Base-by-base conservation (phyloP, 768 basidiomycete species). In the Cystofilobasidium macerans region DNA sequence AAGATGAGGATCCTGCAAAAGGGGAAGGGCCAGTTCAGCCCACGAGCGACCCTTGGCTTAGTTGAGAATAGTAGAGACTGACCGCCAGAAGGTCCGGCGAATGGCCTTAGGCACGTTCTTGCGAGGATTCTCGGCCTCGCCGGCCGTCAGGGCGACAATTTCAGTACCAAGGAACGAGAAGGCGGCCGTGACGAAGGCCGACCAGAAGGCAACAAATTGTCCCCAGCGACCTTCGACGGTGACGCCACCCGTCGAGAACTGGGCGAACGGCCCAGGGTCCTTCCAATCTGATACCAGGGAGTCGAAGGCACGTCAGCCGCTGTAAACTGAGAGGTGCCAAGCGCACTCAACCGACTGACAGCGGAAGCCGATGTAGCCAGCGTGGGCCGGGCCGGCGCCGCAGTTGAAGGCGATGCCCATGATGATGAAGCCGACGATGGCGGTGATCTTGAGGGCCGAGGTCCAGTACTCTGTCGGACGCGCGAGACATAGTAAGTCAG, bases 61-160 rank as follows among this genome's bases (percentile, higher is more conserved):
- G n/a, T 56, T 22, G 26, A 43, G 8, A 16, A 18, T 24, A n/a
- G n/a, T n/a, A 61, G 24, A 47, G 24, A 65, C 61, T 42, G 71
- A 71, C 26, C 74, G 68, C 69, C 70, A 73, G 36, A 65, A 61
- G 8, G 47, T 47, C 22, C 57, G 2, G 35, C 47, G 61, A 56
- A 68, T 58, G 26, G 57, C 65, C 30, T 61, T 62, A 7, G 56
- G 61, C 22, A 67, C 47, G 28, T 40, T 54, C 26, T 43, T 35
- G 33, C 63, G 38, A 30, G 80, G 75, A 33, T 71, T 71, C 36
- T 81, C 80, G 16, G 80, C 78, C 71, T 82, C 79, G 38, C 79
- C 67, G 32, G 57, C 33, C 6, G 57, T 57, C 20, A 61, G 35
- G 3, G 81, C 73, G 35, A 78, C 79, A 69, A 68, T 59, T 33